Percentiles rank a stretch among this genome's conserved stretches.
These are phyloP conservation scores for Cladosporium sphaerospermum DNA, from an alignment of 2,329 filamentous ascomycete species.

Conservation along the genomic window DNA sequence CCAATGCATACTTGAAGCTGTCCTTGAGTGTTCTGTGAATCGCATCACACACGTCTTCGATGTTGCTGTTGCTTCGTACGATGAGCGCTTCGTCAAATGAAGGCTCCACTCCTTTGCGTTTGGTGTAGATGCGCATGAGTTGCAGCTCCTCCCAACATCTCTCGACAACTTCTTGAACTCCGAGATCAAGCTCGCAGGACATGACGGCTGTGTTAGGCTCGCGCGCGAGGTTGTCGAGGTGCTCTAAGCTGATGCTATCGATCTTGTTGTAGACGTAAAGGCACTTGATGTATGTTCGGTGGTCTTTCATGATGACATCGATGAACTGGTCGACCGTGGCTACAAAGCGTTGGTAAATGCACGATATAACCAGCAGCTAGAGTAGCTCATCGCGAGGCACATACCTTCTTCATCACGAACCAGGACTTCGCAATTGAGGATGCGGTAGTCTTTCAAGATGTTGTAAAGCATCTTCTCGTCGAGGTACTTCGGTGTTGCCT, in stretches of 20 bases:
- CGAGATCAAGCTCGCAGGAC: slow-evolving; percentile 92
- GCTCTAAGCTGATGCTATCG: slow-evolving; percentile 87
- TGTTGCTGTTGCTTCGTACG: slow-evolving; percentile 76
- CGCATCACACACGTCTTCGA: slow-evolving; percentile 95
- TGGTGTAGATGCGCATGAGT: slow-evolving; percentile 91
- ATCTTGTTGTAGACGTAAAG: slow-evolving; percentile 99
- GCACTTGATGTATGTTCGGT: slow-evolving; percentile 90
- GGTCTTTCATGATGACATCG: slow-evolving; percentile 98
- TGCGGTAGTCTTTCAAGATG: slow-evolving; percentile 96
- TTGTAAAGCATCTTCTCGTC: slow-evolving; percentile 99
- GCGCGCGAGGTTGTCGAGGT: slow-evolving; percentile 82
- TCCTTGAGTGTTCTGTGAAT: slow-evolving; percentile 94
- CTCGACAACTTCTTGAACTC: slow-evolving; percentile 88
- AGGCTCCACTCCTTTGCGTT: slow-evolving; percentile 85
- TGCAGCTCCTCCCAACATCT: slow-evolving; percentile 89
- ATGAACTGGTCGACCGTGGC: slow-evolving; percentile 97
- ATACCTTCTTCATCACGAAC: slow-evolving; percentile 81
- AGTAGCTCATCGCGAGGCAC: neutral
- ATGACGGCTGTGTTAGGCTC: slow-evolving; percentile 95
- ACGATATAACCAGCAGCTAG: neutral
- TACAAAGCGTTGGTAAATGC: slow-evolving; percentile 23
- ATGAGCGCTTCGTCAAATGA: slow-evolving; percentile 89
- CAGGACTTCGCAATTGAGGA: slow-evolving; percentile 93
- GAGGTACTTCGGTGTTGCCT: slow-evolving; percentile 76
- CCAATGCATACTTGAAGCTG: slow-evolving; percentile 96